Conservation (phyloP, 2,329 filamentous ascomycete genomes). For the Annulohypoxylon truncatum region DNA sequence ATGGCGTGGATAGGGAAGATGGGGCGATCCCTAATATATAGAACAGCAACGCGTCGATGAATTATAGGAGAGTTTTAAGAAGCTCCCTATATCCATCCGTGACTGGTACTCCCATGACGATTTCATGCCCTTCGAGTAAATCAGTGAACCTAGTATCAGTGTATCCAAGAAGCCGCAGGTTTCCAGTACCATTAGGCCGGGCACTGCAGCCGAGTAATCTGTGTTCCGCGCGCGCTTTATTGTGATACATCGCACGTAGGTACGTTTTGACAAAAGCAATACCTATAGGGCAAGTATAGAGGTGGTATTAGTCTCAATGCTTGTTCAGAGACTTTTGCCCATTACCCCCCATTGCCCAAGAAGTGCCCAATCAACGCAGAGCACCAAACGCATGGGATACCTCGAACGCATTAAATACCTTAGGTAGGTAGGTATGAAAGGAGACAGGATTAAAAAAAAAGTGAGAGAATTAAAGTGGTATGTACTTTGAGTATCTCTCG, state of each 20-base stretch:
- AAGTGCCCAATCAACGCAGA: neutral
- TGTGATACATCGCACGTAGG: constrained; percentile 30
- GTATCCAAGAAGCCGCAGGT: constrained; percentile 27
- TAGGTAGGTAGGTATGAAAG: neutral
- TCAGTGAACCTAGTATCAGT: constrained; percentile 20
- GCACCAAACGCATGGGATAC: constrained; percentile 10
- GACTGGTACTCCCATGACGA: constrained; percentile 35
- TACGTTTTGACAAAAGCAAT: constrained; percentile 36
- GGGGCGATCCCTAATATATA: constrained; percentile 42
- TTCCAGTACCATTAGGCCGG: constrained; percentile 34
- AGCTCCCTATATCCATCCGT: constrained; percentile 33
- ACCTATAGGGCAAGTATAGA: constrained; percentile 41
- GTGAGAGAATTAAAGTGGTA: constrained; percentile 15
- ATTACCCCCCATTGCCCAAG: constrained; percentile 14
- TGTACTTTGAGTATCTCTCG: constrained; percentile 23
- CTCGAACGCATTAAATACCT: neutral
- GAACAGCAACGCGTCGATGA: constrained; percentile 40
- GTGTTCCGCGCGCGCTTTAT: constrained; percentile 21
- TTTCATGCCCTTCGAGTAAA: constrained; percentile 28
- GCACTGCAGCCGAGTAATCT: constrained; percentile 36
- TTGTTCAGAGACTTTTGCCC: constrained; percentile 27
- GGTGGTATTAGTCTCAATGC: constrained; percentile 37
- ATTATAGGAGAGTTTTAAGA: constrained; percentile 37
- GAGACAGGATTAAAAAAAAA: neutral
- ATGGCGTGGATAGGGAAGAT: constrained; percentile 35